Conservation (phyloP, 805 yeast species). For the Sugiyamaella mastotermitis region DNA sequence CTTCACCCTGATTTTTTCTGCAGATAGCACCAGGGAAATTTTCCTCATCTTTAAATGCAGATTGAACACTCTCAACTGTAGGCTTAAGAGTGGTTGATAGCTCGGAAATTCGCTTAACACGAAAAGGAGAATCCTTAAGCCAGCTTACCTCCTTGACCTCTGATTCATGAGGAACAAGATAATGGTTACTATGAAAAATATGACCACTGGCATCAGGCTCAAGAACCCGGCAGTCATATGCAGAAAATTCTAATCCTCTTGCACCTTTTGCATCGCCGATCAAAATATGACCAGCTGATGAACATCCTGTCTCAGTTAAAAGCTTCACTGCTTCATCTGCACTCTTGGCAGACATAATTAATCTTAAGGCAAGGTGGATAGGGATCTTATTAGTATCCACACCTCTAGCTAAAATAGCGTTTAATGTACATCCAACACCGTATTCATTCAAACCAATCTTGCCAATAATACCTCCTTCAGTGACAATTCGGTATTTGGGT, state of each 20-base stretch:
- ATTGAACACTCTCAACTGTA: conserved; percentile 9
- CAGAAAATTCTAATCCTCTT: conserved; percentile 17
- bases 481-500: conserved; percentile 27
- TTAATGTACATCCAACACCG: conserved; percentile 31
- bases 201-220: conserved; percentile 9
- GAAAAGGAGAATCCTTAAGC: conserved; percentile 11
- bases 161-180: conserved; percentile 13
- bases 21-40: conserved; percentile 26
- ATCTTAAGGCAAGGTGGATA: conserved; percentile 33
- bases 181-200: conserved; percentile 18
- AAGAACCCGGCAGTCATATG: conserved; percentile 9
- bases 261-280: conserved; percentile 14
- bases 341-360: conserved; percentile 27
- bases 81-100: conserved; percentile 10
- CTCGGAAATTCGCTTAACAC: conserved; percentile 15
- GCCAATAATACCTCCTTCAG: conserved; percentile 35
- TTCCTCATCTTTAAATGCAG: conserved; percentile 19
- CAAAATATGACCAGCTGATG: conserved; percentile 19
- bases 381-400: conserved; percentile 30
- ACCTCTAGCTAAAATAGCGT: conserved; percentile 31
- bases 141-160: conserved; percentile 11
- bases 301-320: conserved; percentile 10
- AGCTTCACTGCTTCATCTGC: conserved; percentile 22
- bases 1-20: conserved; percentile 16
- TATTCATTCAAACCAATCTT: conserved; percentile 32